Evolutionary conservation across 176 grass and related monocot genomes (phyloP), one percentile per base, ranked within the genome.

Genomic region (Rhynchospora breviuscula): DNA sequence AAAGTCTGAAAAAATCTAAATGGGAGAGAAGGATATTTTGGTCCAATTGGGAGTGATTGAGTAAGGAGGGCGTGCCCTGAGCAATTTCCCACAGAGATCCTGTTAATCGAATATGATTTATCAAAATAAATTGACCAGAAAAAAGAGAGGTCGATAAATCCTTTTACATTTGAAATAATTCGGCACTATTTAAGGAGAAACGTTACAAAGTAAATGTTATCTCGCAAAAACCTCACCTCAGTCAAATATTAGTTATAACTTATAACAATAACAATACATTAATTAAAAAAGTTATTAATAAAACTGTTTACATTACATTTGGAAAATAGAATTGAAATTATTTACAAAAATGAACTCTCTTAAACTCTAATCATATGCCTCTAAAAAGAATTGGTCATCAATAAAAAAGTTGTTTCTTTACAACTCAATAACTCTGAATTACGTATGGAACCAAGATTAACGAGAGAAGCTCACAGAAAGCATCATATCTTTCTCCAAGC

Each of bases 401-500:
- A 33, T 52, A 52, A 21, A 51, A 78, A 54, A 78, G 5, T 29
- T 29, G 35, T 40, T 29, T 29, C 2, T 15, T 79, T 54, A 10
- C 2, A 33, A 2, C 49, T 58, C 23, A 79, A 3, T 17, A 1
- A 6, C 8, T 23, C 3, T 45, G 59, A 3, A 62, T 3, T 49
- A 48, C 40, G 54, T 3, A 64, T 19, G 3, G 62, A 14, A 6
- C 21, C 51, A 56, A 44, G 40, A 14, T 88, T 72, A 83, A 1
- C 52, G 85, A n/a, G 69, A 53, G 54, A 90, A 90, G 81, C 89
- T 88, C 26, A 84, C 66, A 0, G 89, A 87, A 40, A 81, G 75
- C 59, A 87, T n/a, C 51, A 90, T 82, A 21, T 87, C 85, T 22
- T 88, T 79, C 51, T 88, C 89, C 82, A 90, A 61, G 56, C 85